Percentiles rank a stretch among this genome's conserved stretches.
Evolutionary conservation across 768 basidiomycete species (phyloP).

Genomic region (Suillus subalutaceus): DNA sequence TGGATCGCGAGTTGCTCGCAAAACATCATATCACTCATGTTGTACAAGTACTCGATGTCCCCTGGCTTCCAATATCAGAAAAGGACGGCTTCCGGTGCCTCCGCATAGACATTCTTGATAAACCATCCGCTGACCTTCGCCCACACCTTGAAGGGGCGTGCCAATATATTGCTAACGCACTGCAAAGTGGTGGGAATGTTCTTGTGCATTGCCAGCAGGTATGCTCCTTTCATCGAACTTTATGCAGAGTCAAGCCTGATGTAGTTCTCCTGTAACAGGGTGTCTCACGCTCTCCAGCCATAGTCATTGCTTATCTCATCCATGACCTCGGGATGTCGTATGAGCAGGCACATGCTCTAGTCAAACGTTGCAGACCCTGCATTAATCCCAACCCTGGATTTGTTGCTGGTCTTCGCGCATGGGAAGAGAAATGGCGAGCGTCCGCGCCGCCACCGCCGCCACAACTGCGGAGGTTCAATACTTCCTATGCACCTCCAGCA

Average conservation of each 20-base stretch:
- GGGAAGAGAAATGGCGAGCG: conserved; percentile 47
- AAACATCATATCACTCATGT: conserved; percentile 56
- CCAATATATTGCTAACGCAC: conserved; percentile 62
- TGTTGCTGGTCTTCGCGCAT: conserved; percentile 58
- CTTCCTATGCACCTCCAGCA: conserved; percentile 21
- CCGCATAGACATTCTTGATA: conserved; percentile 70
- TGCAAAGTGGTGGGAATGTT: conserved; percentile 64
- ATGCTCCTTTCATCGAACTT: conserved; percentile 19
- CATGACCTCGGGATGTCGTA: conserved; percentile 73
- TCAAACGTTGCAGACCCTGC: conserved; percentile 69
- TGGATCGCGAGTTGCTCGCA: conserved; percentile 56
- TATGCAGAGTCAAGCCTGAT: background rate
- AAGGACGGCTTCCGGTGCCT: conserved; percentile 56
- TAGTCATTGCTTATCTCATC: conserved; percentile 84
- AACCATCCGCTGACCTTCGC: conserved; percentile 58
- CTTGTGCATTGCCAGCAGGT: conserved; percentile 87
- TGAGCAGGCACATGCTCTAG: conserved; percentile 61
- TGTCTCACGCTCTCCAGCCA: conserved; percentile 73
- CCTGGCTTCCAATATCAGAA: conserved; percentile 57
- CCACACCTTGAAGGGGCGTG: conserved; percentile 73
- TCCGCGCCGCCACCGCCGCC: conserved; percentile 16
- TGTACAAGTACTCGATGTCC: conserved; percentile 68
- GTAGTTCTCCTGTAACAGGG: conserved; percentile 46
- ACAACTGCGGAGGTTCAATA: conserved; percentile 33
- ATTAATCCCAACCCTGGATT: conserved; percentile 82